These are phyloP conservation scores for Citrullus mucosospermus DNA, from an alignment of 306 rosid genomes.

Conservation along the genomic window DNA sequence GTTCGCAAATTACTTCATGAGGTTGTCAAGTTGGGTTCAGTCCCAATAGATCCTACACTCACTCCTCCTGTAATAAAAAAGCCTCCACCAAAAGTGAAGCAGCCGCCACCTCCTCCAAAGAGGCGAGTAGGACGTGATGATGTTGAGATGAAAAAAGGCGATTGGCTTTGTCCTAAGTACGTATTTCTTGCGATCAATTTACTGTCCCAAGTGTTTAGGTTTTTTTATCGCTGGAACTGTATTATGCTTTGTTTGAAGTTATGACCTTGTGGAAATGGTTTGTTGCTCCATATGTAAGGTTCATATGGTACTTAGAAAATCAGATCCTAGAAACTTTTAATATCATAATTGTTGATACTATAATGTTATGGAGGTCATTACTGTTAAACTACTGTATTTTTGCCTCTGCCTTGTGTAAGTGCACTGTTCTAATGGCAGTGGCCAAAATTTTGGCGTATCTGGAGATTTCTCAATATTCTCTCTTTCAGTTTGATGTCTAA, in stretches of 20 bases:
- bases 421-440: background rate
- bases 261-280: background rate
- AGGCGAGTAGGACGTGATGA: constrained; percentile 90
- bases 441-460: background rate
- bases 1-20: constrained; percentile 84
- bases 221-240: background rate
- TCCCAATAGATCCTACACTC: constrained; percentile 91
- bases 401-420: background rate
- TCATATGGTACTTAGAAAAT: background rate
- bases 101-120: constrained; percentile 87
- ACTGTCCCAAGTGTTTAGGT: background rate
- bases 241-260: background rate
- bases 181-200: constrained; percentile 16
- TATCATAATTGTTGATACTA: background rate
- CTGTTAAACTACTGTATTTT: background rate
- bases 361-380: background rate
- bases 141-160: constrained; percentile 95
- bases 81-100: constrained; percentile 87
- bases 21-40: constrained; percentile 89
- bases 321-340: background rate
- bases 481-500: background rate
- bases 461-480: background rate
- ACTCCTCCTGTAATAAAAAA: constrained; percentile 69
- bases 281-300: background rate
- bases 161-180: constrained; percentile 98